Evolutionary conservation across 2,329 filamentous ascomycete species (phyloP), one percentile per base, ranked within the genome.

Genomic region (Magnaporthiopsis poae): DNA sequence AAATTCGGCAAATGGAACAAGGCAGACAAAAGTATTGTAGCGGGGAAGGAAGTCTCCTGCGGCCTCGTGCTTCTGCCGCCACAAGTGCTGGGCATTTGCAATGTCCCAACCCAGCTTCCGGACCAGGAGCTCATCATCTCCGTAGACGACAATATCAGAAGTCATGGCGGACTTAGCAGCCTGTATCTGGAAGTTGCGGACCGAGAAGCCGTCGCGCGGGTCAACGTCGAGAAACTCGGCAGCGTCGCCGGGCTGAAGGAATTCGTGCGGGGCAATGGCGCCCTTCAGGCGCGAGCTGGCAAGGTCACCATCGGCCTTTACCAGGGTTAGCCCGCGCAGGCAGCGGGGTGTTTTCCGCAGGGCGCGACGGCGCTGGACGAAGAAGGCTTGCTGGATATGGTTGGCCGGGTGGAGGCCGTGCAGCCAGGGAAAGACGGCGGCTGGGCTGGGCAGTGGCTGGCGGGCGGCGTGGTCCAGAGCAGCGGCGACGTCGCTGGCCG

Each of bases 131-230:
- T 81, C 78, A 70, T 91, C 85, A 66, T 94, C 90, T 15, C 92
- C 92, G 74, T 99, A 99, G 0, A 99, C 86, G 60, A 99, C 84
- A 69, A 99, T 91, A 75, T 99, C 95, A 0, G 93, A 97, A 11
- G 95, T 85, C 70, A 90, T 86, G 66, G 93, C 93, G 70, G 91
- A 81, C 76, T 99, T 99, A 67, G 90, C 90, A 0, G 91, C 85
- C 76, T 99, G 95, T 59, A 98, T 98, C 72, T 98, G 94, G 74
- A 99, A 99, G 76, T 98, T 98, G 62, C 95, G 87, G 61, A 98
- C 93, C 5, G 92, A 96, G 74, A 98, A 98, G 11, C 95, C 95
- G 70, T 96, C 91, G 66, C 81, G 85, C 1, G 95, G 95, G 73
- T 99, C 95, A 60, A 89, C 84, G 61, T 96, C 91, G 68, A 92